A percentile compares a stretch with the other conserved stretches of the same genome.
Evolutionary conservation across 345 rosid species (phyloP).

Genomic region (Acer campestre): DNA sequence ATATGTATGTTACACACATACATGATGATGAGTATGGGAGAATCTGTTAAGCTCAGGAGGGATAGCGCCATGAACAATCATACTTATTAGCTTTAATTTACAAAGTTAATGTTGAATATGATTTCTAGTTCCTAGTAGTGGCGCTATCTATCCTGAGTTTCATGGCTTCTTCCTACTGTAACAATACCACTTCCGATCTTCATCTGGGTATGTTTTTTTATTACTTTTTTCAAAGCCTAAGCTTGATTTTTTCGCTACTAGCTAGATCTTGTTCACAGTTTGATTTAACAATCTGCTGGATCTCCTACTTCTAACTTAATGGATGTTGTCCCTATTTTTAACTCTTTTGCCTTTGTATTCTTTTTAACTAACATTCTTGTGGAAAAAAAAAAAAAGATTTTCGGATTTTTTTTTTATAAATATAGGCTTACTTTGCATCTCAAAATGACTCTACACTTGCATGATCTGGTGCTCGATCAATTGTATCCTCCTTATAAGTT

Average conservation of each 20-base stretch:
- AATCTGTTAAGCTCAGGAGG: slow-evolving; percentile 82
- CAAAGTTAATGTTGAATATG: background rate
- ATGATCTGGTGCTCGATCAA: background rate
- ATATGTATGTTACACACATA: background rate
- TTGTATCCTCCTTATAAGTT: background rate
- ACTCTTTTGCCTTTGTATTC: background rate
- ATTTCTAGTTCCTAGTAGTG: background rate
- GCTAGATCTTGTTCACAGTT: background rate
- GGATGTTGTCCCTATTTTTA: background rate
- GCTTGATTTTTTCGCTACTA: background rate
- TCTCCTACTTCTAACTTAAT: background rate
- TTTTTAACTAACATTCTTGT: no score
- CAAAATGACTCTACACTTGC: background rate
- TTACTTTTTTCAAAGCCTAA: no score
- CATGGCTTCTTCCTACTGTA: slow-evolving; percentile 44
- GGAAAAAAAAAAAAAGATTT: background rate
- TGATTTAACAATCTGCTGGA: background rate
- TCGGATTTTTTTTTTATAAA: no score
- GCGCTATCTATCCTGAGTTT: slow-evolving; percentile 87
- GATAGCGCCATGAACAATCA: slow-evolving; percentile 57
- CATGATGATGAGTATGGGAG: slow-evolving; percentile 30
- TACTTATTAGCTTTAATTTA: no score
- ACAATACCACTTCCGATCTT: background rate
- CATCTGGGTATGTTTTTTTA: background rate
- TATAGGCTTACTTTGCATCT: background rate